Base-by-base conservation (phyloP, 345 rosid genomes). In the Bruguiera parviflora region DNA sequence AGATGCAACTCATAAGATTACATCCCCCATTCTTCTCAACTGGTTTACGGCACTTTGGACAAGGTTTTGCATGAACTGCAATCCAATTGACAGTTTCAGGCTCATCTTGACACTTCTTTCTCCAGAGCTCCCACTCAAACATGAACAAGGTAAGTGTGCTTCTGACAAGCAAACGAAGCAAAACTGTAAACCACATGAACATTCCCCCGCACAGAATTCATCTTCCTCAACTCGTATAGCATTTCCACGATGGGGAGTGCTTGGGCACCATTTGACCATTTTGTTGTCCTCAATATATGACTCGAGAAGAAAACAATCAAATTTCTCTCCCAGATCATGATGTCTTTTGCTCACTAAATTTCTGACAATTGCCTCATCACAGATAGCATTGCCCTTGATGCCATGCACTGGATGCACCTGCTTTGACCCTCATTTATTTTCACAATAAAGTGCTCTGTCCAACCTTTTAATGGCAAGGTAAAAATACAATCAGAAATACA, bases 251-350 rank as follows among this genome's bases (percentile, higher is more conserved):
- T 94, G 97, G 1, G 95, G 98, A 64, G 78, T 69, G 73, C 97
- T 94, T 37, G 98, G 98, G 74, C 98, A 94, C 98, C 98, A 91
- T 81, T 88, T 94, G 39, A 89, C 98, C 97, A 86, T 93, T 77
- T 84, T 93, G 77, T 91, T 91, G 79, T 94, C n/a, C n/a, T n/a
- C 98, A 2, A 94, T 91, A 75, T 91, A 91, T 15, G 98, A 94
- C 77, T 94, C 97, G 10, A 91, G 89, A 76, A 94, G 98, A 81
- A 89, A 89, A 19, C 91, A 87, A 70, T 91, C 96, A 69, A 87
- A 91, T 77, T 88, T 94, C 84, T 89, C 90, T 1, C 89, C 92
- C 39, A 94, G 80, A 82, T 86, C 87, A 3, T 90, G 94, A 80
- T 89, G 91, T 76, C 70, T 84, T 84, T 76, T 83, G 52, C 92